These are phyloP conservation scores for Shiraia sp. DNA, from an alignment of 2,329 filamentous ascomycete species.

Conservation along the genomic window DNA sequence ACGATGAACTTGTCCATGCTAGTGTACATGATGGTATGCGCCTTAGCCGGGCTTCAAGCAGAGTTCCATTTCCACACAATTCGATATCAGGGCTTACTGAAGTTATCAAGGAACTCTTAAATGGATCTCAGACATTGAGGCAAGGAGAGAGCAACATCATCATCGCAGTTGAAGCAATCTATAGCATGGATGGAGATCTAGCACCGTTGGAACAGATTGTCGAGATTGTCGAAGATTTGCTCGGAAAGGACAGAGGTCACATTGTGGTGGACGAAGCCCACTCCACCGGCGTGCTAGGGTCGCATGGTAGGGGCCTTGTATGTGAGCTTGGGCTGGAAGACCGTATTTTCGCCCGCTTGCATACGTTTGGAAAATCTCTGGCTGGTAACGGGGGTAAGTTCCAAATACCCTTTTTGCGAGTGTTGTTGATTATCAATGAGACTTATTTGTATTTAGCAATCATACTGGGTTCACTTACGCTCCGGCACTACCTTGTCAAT, in stretches of 20 bases:
- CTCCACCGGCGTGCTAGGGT: slow-evolving; percentile 64
- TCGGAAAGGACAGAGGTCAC: slow-evolving; percentile 63
- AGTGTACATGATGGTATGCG: slow-evolving; percentile 77
- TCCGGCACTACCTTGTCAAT: slow-evolving; percentile 43
- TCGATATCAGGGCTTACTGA: slow-evolving; percentile 43
- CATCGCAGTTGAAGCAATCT: slow-evolving; percentile 48
- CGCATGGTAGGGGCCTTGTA: slow-evolving; percentile 61
- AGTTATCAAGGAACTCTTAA: slow-evolving; percentile 45
- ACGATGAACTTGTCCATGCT: slow-evolving; percentile 75
- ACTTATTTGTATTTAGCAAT: slow-evolving; percentile 22
- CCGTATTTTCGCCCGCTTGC: slow-evolving; percentile 61
- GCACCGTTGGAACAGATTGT: slow-evolving; percentile 66
- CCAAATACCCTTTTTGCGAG: too few species aligned
- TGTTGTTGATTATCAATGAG: too few species aligned
- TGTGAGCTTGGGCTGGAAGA: slow-evolving; percentile 55
- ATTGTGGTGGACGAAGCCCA: slow-evolving; percentile 72
- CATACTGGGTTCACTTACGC: slow-evolving; percentile 32
- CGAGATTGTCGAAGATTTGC: slow-evolving; percentile 56
- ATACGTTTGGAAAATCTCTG: slow-evolving; percentile 71
- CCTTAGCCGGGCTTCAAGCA: slow-evolving; percentile 58
- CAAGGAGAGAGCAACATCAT: slow-evolving; percentile 34
- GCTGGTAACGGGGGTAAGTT: slow-evolving; percentile 68
- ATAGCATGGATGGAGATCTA: slow-evolving; percentile 84
- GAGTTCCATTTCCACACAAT: slow-evolving; percentile 62
- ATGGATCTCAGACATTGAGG: slow-evolving; percentile 22